phyloP scores from a whole-genome alignment of 139 green algal genomes.

The Coelastrella sp. region DNA sequence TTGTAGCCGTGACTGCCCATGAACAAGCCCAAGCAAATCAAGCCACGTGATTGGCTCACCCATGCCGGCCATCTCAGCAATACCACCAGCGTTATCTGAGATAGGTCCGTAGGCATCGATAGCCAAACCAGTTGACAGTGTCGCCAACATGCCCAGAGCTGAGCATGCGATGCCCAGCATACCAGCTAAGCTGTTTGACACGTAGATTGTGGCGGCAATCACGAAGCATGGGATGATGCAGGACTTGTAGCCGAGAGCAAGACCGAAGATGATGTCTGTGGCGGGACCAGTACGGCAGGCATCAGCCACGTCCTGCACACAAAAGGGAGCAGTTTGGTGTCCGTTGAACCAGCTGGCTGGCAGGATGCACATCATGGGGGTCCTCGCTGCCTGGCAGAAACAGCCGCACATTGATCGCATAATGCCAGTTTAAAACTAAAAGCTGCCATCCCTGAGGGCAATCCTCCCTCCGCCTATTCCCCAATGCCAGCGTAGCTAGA shows the following conservation, averaged over 20 bases:
- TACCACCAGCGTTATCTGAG: slow-evolving; percentile 96
- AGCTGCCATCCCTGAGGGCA: too few relatives aligned
- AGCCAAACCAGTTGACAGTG: slow-evolving; percentile 93
- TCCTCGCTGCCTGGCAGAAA: too few relatives aligned
- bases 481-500: too few relatives aligned
- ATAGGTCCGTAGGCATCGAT: slow-evolving; percentile 99
- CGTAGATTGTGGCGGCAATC: slow-evolving; percentile 92
- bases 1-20: too few relatives aligned
- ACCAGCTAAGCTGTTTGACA: slow-evolving; percentile 78
- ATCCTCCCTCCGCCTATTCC: too few relatives aligned
- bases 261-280: slow-evolving; percentile 99
- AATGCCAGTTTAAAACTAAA: too few relatives aligned
- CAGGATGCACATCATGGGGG: too few relatives aligned
- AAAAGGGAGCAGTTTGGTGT: background rate
- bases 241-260: slow-evolving; percentile 98
- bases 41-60: slow-evolving; percentile 72
- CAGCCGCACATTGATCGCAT: too few relatives aligned
- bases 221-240: slow-evolving; percentile 94
- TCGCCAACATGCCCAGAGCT: slow-evolving; percentile 97
- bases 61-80: slow-evolving; percentile 99
- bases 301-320: slow-evolving; percentile 91
- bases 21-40: too few relatives aligned
- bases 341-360: too few relatives aligned
- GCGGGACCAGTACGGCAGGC: slow-evolving; percentile 95
- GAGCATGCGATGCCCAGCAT: slow-evolving; percentile 98